Evolutionary conservation across 345 rosid genomes (phyloP), one percentile per base, ranked within the genome.

Genomic region (Mangifera indica): DNA sequence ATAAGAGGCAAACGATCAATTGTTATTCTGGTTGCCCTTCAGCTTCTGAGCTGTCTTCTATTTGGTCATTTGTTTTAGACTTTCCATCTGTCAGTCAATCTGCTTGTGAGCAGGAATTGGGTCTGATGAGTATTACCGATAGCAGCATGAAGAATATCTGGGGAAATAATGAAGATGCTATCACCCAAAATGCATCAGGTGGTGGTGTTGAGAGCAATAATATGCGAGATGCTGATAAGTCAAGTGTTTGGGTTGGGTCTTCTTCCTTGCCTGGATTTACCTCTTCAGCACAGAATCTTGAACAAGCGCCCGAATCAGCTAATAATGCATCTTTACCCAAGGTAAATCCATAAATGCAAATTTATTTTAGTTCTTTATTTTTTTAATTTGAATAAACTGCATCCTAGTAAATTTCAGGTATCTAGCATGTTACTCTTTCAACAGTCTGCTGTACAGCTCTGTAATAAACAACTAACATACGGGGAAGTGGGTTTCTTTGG

Each of bases 21-120:
- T 83, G 91, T 69, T 96, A 96, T 80, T 86, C 94, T 24, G 99
- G 97, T 25, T 96, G 99, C 71, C 99, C 98, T 32, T 91, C 99
- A 3, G 87, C 93, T 70, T 67, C 88, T 10, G 96, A 96, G 67
- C 92, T 96, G 56, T 94, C 98, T 44, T 87, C 96, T 29, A 81
- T 91, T 18, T 96, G 99, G 99, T 82, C 98, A 65, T 93, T 88
- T 72, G 85, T 87, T 72, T 76, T 80, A 59, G 93, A 87, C 66
- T 32, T 75, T 57, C 77, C 88, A 63, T 77, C 92, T 26, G 74
- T 25, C 0, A 87, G 81, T 64, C 92, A 86, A 69, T 76, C 97
- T 37, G 57, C 77, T 32, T 93, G 97, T 66, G 97, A 89, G 77
- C 81, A 91, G 81, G 95, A 84, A 80, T 42, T 93, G 82, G 93